phyloP scores from a whole-genome alignment of 352 stramenopile species.

The Elongisporangium anandrum region DNA sequence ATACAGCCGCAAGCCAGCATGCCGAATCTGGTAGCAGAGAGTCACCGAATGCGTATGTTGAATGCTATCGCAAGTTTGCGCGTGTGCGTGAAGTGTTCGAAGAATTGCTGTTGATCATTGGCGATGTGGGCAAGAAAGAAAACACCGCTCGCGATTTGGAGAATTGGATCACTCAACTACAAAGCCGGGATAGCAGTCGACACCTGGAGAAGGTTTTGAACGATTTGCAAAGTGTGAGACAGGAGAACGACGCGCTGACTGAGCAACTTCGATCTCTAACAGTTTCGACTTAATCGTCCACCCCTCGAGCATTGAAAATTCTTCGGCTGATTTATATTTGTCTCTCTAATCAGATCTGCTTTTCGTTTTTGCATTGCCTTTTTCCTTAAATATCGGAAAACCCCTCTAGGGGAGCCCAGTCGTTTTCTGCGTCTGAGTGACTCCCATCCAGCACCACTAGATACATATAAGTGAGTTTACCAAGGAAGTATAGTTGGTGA shows the following conservation, averaged over 20 bases:
- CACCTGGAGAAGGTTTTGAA: slow-evolving; percentile 68
- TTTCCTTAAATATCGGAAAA: too few relatives aligned
- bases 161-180: slow-evolving; percentile 80
- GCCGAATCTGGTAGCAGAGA: slow-evolving; percentile 5
- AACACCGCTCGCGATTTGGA: slow-evolving; percentile 70
- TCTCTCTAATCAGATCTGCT: neutral
- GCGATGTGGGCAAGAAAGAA: slow-evolving; percentile 73
- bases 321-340: too few relatives aligned
- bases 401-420: too few relatives aligned
- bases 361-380: too few relatives aligned
- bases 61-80: slow-evolving; percentile 84
- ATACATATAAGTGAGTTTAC: neutral
- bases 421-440: neutral
- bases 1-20: slow-evolving; percentile 38
- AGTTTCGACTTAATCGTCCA: neutral
- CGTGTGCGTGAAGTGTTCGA: slow-evolving; percentile 82
- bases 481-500: neutral
- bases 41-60: slow-evolving; percentile 40
- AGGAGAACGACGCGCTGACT: slow-evolving; percentile 64
- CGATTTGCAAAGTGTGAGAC: slow-evolving; percentile 64
- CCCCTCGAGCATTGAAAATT: neutral
- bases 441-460: neutral
- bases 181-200: slow-evolving; percentile 60
- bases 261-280: slow-evolving; percentile 31
- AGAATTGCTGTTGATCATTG: slow-evolving; percentile 59